Base-by-base conservation (phyloP, 192 early-diverging fungal genomes). In the Coemansia sp. region DNA sequence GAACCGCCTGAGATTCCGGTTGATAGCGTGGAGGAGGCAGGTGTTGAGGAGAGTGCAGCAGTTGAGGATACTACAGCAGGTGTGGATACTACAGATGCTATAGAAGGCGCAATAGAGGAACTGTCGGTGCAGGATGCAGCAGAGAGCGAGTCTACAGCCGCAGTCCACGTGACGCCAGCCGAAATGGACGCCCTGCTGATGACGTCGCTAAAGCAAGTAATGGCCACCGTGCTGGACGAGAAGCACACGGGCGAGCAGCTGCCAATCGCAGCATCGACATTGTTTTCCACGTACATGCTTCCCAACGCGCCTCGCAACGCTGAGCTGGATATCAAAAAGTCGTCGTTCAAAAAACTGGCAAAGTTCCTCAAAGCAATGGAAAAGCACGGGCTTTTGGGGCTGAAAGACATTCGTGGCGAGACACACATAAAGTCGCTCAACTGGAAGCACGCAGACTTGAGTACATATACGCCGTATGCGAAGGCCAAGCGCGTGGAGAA, bases 301-400 rank as follows among this genome's bases (percentile, higher is more conserved):
- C 87, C 90, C 12, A 85, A 85, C 61, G 79, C 86, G 25, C 88
- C 90, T 0, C 55, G 24, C 1, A 89, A 82, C 5, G 64, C 68
- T 2, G 83, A 84, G 29, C 69, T 94, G 8, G 95, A 97, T 57
- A 84, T 97, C 24, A 93, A 92, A 72, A 87, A 89, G 54, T 92
- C 93, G 5, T 85, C 83, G 25, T 90, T 87, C 81, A 97, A 97
- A 74, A 95, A 96, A 76, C 62, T 91, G 29, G 82, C 86, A 63
- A 97, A 95, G 72, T 95, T 95, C 71, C 74, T 95, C 57, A 97
- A 95, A 64, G 86, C 80, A 11, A 89, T 89, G 67, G 95, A 97
- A 53, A 97, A 97, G 73, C 78, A 81, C 24, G 95, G 92, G 21
- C 60, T 90, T 11, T 58, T 95, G 24, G 91, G 93, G 70, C 75